These are phyloP conservation scores for Podospora comata DNA, from an alignment of 495 filamentous ascomycete species.

Conservation along the genomic window DNA sequence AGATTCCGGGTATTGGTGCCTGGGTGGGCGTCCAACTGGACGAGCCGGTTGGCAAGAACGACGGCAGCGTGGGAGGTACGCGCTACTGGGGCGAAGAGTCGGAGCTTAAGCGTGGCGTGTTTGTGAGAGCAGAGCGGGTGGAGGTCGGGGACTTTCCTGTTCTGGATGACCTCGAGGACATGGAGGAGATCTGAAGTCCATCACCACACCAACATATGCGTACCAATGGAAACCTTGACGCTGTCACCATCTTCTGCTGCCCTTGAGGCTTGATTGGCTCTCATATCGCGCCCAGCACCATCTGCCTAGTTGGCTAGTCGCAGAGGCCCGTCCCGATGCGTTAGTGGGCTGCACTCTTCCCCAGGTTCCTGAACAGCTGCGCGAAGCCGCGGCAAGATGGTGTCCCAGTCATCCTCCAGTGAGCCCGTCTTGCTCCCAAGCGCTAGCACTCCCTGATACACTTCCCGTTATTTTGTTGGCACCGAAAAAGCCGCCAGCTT, in stretches of 20 bases:
- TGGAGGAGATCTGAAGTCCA: slow-evolving; percentile 75
- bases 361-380: background rate
- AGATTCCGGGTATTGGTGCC: slow-evolving; percentile 70
- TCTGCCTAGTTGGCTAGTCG: background rate
- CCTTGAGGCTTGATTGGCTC: background rate
- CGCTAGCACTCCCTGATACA: background rate
- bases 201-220: background rate
- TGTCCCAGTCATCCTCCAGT: too few species aligned
- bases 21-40: slow-evolving; percentile 87
- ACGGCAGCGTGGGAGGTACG: slow-evolving; percentile 74
- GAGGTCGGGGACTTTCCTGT: slow-evolving; percentile 84
- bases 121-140: slow-evolving; percentile 85
- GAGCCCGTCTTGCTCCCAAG: background rate
- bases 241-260: background rate
- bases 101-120: slow-evolving; percentile 69
- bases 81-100: slow-evolving; percentile 69
- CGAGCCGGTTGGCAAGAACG: slow-evolving; percentile 86
- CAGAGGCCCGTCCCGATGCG: slow-evolving; percentile 12
- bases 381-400: background rate
- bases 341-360: background rate
- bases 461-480: background rate
- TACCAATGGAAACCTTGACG: background rate
- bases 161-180: slow-evolving; percentile 71
- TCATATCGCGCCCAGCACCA: background rate
- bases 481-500: background rate